Base-by-base conservation (phyloP, 2,329 filamentous ascomycete genomes). In the Fusarium pilosicola region DNA sequence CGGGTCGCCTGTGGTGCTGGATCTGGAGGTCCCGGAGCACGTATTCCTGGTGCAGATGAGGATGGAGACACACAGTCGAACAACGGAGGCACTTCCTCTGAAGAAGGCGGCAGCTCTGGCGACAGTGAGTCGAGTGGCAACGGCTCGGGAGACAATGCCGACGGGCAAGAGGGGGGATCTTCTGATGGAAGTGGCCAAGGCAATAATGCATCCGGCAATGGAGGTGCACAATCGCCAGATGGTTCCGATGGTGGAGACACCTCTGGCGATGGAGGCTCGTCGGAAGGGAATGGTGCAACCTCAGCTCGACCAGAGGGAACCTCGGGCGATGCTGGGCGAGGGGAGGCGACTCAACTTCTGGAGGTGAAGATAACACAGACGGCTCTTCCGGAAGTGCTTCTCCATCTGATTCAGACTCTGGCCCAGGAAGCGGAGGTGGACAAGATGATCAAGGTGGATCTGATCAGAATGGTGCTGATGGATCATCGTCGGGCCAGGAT, bases 21-120 rank as follows among this genome's bases (percentile, higher is more conserved):
- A n/a, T 22, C 57, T 30, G 64, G 64, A 36, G 49, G 62, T 4
- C 71, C 72, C 28, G 72, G 71, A n/a, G 71, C 44, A 17, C 71
- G 71, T 7, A 51, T 63, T 7, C 34, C 60, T n/a, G 67, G 51
- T 3, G 59, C 18, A 28, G 18, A 28, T 4, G 41, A 70, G 8
- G 42, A 56, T 39, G 60, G 8, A 30, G 26, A 30, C 6, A 30
- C 20, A 41, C 24, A 41, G 36, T 7, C 24, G 10, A 13, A 18
- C 10, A 18, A 10, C 9, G 51, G 26, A 14, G 20, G 60, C 2
- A 55, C 28, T 18, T 62, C 51, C 6, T 39, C 59, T 7, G 34
- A 10, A 38, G 49, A 4, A 32, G 26, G 26, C 18, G 54, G 24
- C 14, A n/a, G 24, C 20, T 11, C 46, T 15, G 24, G 24, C 2